Percentiles rank a stretch among this genome's conserved stretches.
Evolutionary conservation across 805 yeast genomes (phyloP).

Genomic region (Ogataea henricii): DNA sequence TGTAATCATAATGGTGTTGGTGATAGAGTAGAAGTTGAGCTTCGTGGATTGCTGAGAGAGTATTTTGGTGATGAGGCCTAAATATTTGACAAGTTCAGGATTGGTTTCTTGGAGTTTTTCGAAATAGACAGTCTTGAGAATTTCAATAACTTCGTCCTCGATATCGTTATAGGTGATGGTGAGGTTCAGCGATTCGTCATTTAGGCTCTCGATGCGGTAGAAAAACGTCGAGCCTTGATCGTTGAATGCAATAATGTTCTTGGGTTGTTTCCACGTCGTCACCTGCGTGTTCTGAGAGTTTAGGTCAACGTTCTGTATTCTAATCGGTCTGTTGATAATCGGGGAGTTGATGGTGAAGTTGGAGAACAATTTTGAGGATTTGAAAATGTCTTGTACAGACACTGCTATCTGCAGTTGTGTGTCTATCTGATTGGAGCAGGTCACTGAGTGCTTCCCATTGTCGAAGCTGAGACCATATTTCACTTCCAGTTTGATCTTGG

Average conservation of each 20-base stretch:
- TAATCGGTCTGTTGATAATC: slow-evolving; percentile 50
- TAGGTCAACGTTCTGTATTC: slow-evolving; percentile 46
- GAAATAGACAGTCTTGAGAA: slow-evolving; percentile 27
- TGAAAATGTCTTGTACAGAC: slow-evolving; percentile 79
- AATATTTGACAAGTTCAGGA: slow-evolving; percentile 24
- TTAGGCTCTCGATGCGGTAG: slow-evolving; percentile 47
- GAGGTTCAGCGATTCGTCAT: slow-evolving; percentile 43
- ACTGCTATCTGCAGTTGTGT: slow-evolving; percentile 65
- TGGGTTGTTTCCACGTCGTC: slow-evolving; percentile 35
- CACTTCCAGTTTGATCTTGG: slow-evolving; percentile 31
- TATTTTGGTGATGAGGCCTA: slow-evolving; percentile 22
- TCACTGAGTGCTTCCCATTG: slow-evolving; percentile 23
- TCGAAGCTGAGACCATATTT: slow-evolving; percentile 25
- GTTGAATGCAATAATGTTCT: slow-evolving; percentile 52
- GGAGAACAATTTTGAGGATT: slow-evolving; percentile 55
- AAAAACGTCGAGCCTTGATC: slow-evolving; percentile 72
- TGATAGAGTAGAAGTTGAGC: slow-evolving; percentile 32
- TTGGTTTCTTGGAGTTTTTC: slow-evolving; percentile 10
- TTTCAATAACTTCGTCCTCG: slow-evolving; percentile 43
- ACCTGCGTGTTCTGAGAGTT: slow-evolving; percentile 22
- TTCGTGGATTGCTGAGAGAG: slow-evolving; percentile 27
- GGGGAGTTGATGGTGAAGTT: slow-evolving; percentile 71
- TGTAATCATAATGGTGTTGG: slow-evolving; percentile 20
- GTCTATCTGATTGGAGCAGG: slow-evolving; percentile 40
- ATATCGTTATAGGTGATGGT: slow-evolving; percentile 48